A percentile compares a stretch with the other conserved stretches of the same genome.
phyloP scores from a whole-genome alignment of 768 basidiomycete genomes.

The Kwoniella heveanensis region DNA sequence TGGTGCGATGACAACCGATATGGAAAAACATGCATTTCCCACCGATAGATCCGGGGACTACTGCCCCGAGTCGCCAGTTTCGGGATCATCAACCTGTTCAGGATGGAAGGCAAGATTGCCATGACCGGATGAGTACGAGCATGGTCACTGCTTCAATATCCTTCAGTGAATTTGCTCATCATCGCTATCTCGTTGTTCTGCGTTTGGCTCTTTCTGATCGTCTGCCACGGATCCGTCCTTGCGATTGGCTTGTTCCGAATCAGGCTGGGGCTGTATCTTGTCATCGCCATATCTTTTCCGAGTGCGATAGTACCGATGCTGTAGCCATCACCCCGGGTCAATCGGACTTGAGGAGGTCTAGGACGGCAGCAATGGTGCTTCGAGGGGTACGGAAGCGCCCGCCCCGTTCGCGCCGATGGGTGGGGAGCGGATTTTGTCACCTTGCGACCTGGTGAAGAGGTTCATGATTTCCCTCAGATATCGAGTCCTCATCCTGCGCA shows the following conservation, averaged over 20 bases:
- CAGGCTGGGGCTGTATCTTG: slow-evolving; percentile 30
- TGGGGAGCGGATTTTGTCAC: slow-evolving; percentile 26
- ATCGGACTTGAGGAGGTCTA: slow-evolving; percentile 1
- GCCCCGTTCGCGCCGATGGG: slow-evolving; percentile 35
- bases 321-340: slow-evolving; percentile 8
- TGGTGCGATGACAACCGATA: too few species aligned
- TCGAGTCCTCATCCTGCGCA: slow-evolving; percentile 18
- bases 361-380: slow-evolving; percentile 3
- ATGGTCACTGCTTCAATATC: slow-evolving; percentile 10
- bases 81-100: slow-evolving; percentile 30
- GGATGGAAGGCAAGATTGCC: slow-evolving; percentile 47
- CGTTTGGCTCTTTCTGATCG: too few species aligned
- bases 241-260: slow-evolving; percentile 23
- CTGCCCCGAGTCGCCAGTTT: slow-evolving; percentile 29
- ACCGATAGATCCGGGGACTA: slow-evolving; percentile 22
- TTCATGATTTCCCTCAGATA: slow-evolving; percentile 11
- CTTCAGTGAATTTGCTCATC: too few species aligned
- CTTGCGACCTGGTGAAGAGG: slow-evolving; percentile 27
- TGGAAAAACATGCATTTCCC: too few species aligned
- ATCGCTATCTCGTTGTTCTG: too few species aligned
- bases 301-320: slow-evolving; percentile 4
- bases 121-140: slow-evolving; percentile 29
- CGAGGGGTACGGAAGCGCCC: slow-evolving; percentile 1
- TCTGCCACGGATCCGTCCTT: slow-evolving; percentile 24
- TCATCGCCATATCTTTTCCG: too few species aligned